Conservation (phyloP, 169 alveolate genomes). For the Babesia divergens region DNA sequence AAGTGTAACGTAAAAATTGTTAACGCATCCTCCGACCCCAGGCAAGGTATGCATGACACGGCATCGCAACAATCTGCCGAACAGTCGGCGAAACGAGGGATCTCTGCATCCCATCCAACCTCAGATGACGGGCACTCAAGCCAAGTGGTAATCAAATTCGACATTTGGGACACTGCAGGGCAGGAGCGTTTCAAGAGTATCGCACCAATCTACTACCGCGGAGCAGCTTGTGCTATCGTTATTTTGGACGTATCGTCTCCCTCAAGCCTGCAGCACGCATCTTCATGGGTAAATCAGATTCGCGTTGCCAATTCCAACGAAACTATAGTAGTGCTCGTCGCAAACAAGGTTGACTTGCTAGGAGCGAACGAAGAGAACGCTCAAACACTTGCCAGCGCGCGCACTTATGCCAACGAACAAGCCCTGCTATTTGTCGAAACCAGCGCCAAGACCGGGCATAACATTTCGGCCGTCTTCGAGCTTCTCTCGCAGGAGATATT, state of each 20-base stretch:
- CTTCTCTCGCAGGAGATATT: slow-evolving; percentile 67
- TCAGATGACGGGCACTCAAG: slow-evolving; percentile 21
- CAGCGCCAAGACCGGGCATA: slow-evolving; percentile 78
- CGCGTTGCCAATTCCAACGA: slow-evolving; percentile 64
- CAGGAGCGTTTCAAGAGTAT: slow-evolving; percentile 85
- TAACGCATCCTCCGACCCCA: neutral
- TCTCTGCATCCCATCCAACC: neutral
- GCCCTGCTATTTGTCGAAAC: slow-evolving; percentile 72
- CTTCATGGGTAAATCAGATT: slow-evolving; percentile 81
- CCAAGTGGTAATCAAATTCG: slow-evolving; percentile 72
- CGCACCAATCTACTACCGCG: slow-evolving; percentile 85
- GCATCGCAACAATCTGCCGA: neutral
- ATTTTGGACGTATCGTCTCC: slow-evolving; percentile 82
- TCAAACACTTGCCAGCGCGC: slow-evolving; percentile 70
- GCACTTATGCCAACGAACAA: slow-evolving; percentile 71
- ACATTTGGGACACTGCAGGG: slow-evolving; percentile 92
- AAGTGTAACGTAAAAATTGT: slow-evolving; percentile 16
- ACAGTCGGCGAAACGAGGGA: neutral
- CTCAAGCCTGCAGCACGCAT: slow-evolving; percentile 77
- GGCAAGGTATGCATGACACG: neutral
- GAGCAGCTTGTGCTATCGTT: slow-evolving; percentile 86
- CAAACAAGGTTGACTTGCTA: slow-evolving; percentile 70
- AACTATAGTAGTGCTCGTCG: slow-evolving; percentile 71
- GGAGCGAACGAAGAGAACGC: slow-evolving; percentile 64
- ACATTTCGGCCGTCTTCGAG: slow-evolving; percentile 67